These are phyloP conservation scores for Withania somnifera DNA, from an alignment of 305 asterid species.

Conservation along the genomic window DNA sequence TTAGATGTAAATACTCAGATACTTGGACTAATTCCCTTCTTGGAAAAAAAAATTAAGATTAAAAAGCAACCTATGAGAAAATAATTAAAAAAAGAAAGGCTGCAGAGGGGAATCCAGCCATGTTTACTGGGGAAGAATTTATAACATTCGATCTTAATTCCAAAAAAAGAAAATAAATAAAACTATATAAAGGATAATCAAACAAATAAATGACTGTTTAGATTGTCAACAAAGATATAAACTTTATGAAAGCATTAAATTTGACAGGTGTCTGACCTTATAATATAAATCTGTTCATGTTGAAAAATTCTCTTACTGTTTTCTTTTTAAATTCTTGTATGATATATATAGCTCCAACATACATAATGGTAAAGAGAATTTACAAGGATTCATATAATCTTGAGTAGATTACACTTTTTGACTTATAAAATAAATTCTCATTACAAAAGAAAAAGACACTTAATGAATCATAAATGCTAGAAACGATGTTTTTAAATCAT, in stretches of 20 bases:
- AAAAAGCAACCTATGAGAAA: neutral
- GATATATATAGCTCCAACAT: neutral
- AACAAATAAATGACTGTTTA: neutral
- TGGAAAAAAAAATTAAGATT: neutral
- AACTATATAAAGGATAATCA: neutral
- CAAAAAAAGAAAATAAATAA: neutral
- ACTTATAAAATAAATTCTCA: neutral
- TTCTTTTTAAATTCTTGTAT: neutral
- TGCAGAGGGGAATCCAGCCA: neutral
- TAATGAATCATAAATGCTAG: neutral
- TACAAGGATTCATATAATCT: neutral
- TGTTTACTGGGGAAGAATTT: neutral
- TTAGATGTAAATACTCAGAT: neutral
- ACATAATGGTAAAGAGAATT: neutral
- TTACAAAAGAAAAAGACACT: neutral
- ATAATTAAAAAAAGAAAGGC: neutral
- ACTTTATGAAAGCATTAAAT: neutral
- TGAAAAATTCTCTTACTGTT: neutral
- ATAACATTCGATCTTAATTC: neutral
- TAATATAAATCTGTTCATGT: neutral
- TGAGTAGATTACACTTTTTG: neutral
- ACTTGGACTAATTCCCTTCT: too few species aligned
- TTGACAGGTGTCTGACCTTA: neutral
- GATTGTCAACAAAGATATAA: neutral
- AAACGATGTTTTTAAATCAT: too few species aligned